A percentile compares a stretch with the other conserved stretches of the same genome.
Evolutionary conservation across 768 basidiomycete species (phyloP).

Genomic region (Symmetrospora coprosmae): DNA sequence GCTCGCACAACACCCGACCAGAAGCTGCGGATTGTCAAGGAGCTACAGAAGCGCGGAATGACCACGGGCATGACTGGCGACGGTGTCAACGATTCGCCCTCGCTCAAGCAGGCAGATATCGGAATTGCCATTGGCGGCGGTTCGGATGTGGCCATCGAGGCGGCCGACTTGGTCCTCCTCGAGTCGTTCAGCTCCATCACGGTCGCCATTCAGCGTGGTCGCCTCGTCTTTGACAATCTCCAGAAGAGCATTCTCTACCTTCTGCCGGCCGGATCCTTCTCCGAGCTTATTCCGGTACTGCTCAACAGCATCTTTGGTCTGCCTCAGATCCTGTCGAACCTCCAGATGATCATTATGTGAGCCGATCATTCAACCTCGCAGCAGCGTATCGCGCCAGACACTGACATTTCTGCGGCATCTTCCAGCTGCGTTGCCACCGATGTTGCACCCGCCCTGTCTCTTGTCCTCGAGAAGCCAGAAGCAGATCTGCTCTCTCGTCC

Average conservation of each 20-base stretch:
- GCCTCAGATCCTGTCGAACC: conserved; percentile 47
- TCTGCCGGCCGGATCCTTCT: conserved; percentile 46
- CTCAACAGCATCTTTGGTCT: conserved; percentile 48
- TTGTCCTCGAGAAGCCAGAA: conserved; percentile 53
- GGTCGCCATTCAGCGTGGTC: conserved; percentile 46
- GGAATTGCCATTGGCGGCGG: conserved; percentile 30
- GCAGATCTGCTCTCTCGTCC: conserved; percentile 46
- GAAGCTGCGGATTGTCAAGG: conserved; percentile 35
- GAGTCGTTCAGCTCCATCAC: conserved; percentile 76
- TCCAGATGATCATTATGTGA: conserved; percentile 45
- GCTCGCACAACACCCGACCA: conserved; percentile 44
- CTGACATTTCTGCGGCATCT: too few relatives aligned
- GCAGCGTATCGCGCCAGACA: too few relatives aligned
- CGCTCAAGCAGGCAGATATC: conserved; percentile 19
- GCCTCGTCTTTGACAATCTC: conserved; percentile 53
- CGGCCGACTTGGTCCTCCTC: conserved; percentile 37
- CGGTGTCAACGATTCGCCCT: conserved; percentile 20
- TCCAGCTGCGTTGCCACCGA: conserved; percentile 51
- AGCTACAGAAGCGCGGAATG: conserved; percentile 33
- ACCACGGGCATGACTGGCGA: conserved; percentile 38
- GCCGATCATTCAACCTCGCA: too few relatives aligned
- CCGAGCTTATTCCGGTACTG: conserved; percentile 51
- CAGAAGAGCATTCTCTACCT: conserved; percentile 33
- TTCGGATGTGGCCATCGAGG: conserved; percentile 16
- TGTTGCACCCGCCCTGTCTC: conserved; percentile 45